Base-by-base conservation (phyloP, 495 filamentous ascomycete genomes). In the Aspergillus leporis region DNA sequence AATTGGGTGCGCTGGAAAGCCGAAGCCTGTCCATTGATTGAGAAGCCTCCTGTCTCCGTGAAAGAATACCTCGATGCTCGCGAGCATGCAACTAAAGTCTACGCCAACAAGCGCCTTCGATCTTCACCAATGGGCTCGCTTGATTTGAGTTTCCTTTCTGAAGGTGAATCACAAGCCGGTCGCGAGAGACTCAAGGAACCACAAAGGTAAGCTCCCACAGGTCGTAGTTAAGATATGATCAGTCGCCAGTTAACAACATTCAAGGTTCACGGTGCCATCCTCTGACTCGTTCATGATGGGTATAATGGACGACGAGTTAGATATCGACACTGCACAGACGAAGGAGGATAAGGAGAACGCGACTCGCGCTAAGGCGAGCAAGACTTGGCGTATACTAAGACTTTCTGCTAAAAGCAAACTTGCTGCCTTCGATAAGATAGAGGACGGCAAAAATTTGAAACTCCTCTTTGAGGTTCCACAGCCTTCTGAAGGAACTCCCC, bases 1-100 rank as follows among this genome's bases (percentile, higher is more conserved):
- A 96, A 97, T 64, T 99, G 94, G 94, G 92, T 93, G 43, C 88
- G 90, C 49, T 99, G 94, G 94, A 99, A 99, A 73, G 85, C 91
- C 9, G 94, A 98, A 72, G 87, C 84, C 51, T 98, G 94, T 71
- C 92, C 90, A 30, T 81, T 86, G 21, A 97, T 99, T 67, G 87
- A 93, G 60, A 81, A 84, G 41, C 82, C 88, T 16, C 78, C 90
- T 6, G 71, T 97, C 32, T 80, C 85, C 4, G 78, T 87, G 21
- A 70, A 76, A 22, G 83, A 89, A 30, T 90, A 90, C 67, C 67
- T 83, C 51, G 80, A 83, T 46, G 87, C 90, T 22, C 88, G 87
- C 64, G 74, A 78, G 25, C 73, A 83, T 51, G 87, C 87, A 5
- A 77, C 74, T 55, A 88, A 85, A 67, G 75, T 82, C 5, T 89